Conservation (phyloP, 495 filamentous ascomycete species). For the Xylaria palmicola region DNA sequence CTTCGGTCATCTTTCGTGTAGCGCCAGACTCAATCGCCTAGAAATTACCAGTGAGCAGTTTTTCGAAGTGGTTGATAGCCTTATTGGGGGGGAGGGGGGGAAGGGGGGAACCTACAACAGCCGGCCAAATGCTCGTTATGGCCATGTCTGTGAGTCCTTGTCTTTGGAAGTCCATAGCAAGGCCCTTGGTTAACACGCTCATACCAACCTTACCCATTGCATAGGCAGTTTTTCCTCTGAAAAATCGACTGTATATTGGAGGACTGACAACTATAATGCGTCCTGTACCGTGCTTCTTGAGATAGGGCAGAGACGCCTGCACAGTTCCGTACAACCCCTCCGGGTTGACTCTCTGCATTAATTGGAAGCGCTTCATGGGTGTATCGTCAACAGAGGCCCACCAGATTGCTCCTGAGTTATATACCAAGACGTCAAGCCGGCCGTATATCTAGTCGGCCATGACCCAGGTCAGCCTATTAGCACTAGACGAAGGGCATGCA, state of each 20-base stretch:
- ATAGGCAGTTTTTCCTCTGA: conserved; percentile 83
- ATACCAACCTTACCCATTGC: conserved; percentile 85
- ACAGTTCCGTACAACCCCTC: conserved; percentile 71
- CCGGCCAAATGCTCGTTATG: conserved; percentile 81
- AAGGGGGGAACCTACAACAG: conserved; percentile 50
- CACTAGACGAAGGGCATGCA: neutral
- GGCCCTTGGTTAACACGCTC: conserved; percentile 75
- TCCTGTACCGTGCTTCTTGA: conserved; percentile 50
- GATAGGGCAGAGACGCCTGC: conserved; percentile 63
- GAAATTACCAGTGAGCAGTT: neutral
- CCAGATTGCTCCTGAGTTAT: conserved; percentile 87
- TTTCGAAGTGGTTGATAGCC: neutral
- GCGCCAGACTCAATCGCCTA: conserved; percentile 73
- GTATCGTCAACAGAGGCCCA: conserved; percentile 76
- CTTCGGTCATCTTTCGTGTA: conserved; percentile 51
- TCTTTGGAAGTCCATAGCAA: conserved; percentile 79
- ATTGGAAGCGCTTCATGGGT: conserved; percentile 72
- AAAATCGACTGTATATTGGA: conserved; percentile 83
- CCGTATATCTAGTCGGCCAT: conserved; percentile 45
- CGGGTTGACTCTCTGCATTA: conserved; percentile 80
- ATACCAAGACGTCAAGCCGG: conserved; percentile 70
- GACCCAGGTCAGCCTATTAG: neutral
- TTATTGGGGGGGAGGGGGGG: neutral
- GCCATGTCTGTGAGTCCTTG: conserved; percentile 68
- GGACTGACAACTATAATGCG: conserved; percentile 79